Percentiles rank a stretch among this genome's conserved stretches.
Evolutionary conservation across 257 asterid genomes (phyloP).

Genomic region (Gentiana dahurica): DNA sequence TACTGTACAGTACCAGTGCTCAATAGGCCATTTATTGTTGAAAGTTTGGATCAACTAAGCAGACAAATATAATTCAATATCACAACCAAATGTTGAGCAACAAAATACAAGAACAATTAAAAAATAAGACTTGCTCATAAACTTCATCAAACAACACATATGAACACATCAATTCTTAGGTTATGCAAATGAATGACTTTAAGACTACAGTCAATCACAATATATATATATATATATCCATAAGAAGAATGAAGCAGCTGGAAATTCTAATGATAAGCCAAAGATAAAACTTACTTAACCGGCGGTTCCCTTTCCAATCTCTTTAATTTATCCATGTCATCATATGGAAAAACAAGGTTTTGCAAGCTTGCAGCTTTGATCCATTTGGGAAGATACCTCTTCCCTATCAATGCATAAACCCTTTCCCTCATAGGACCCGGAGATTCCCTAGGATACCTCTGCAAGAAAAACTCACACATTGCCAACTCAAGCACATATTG

Average conservation of each 20-base stretch:
- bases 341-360: constrained; percentile 83
- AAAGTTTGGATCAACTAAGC: too few relatives aligned
- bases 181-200: not conserved
- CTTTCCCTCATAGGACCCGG: constrained; percentile 99
- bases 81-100: too few relatives aligned
- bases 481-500: constrained; percentile 79
- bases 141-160: not conserved
- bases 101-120: too few relatives aligned
- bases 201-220: not conserved
- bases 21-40: too few relatives aligned
- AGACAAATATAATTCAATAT: too few relatives aligned
- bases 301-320: constrained; percentile 82
- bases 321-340: constrained; percentile 66
- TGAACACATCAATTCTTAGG: not conserved
- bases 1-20: too few relatives aligned
- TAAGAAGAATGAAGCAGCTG: not conserved
- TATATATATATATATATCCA: not conserved
- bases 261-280: constrained; percentile 4
- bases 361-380: constrained; percentile 82
- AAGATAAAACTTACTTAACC: constrained; percentile 52
- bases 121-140: not conserved
- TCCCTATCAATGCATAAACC: constrained; percentile 82
- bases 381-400: constrained; percentile 82
- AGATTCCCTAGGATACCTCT: constrained; percentile 87
- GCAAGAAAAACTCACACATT: constrained; percentile 86